Evolutionary conservation across 768 basidiomycete genomes (phyloP), one percentile per base, ranked within the genome.

Genomic region (Amanita molliuscula): DNA sequence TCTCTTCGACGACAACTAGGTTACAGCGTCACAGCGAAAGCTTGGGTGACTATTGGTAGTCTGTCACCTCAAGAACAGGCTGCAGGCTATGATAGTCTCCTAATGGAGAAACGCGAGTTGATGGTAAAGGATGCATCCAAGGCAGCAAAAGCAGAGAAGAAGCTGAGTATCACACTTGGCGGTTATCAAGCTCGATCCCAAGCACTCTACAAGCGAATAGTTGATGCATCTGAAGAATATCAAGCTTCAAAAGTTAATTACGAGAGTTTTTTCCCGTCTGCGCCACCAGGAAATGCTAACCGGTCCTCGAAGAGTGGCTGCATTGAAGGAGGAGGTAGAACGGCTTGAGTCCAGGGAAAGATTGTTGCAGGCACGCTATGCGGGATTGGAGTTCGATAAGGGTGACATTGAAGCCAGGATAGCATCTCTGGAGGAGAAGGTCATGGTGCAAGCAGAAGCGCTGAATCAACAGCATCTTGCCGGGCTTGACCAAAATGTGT

Each of bases 321-420:
- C 74, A n/a, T 74, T 96, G 56, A 81, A 81, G 62, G 90, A 91
- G 58, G 94, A 97, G 62, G 94, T 97, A 20, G 84, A 86, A 33
- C 72, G 68, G 54, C 72, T 98, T 25, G 84, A 89, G 62, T 68
- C 73, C 52, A 73, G 88, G 56, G 96, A 97, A 67, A 69, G 74
- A 48, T 65, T 78, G 57, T 67, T 96, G 56, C 96, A 99, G 67
- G 76, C 76, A 56, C 70, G 80, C 44, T 96, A 95, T 65, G 81
- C 78, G n/a, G 93, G 93, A 57, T 64, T 98, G 54, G 80, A 84
- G 50, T 68, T 72, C 51, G 85, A 92, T 66, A 71, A 79, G 57
- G 67, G 74, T 44, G 84, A 84, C 44, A 67, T 76, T 2, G 74
- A 76, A 58, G 70, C 66, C 18, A 73, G 82, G 42, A 74, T 89